phyloP scores from a whole-genome alignment of 2,329 filamentous ascomycete species.

The Neophaeococcomyces mojaviensis region DNA sequence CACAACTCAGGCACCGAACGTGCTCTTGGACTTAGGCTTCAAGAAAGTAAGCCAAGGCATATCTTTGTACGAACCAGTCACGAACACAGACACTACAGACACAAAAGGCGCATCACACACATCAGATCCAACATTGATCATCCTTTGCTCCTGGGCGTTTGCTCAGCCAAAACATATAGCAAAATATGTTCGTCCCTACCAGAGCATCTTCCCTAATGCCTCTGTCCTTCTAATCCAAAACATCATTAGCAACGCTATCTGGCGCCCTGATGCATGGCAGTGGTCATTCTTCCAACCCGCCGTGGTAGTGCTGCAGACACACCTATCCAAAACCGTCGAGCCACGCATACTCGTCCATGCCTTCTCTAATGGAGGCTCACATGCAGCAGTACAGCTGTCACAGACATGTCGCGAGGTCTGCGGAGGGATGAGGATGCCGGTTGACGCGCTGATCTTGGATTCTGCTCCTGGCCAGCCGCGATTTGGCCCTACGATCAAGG shows the following conservation, averaged over 20 bases:
- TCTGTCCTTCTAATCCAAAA: conserved; percentile 43
- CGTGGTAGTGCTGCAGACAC: conserved; percentile 32
- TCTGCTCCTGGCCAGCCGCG: conserved; percentile 20
- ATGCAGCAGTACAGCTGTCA: conserved; percentile 36
- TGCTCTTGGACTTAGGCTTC: neutral
- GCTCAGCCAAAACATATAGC: conserved; percentile 44
- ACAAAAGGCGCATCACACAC: neutral
- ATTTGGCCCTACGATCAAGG: conserved; percentile 1
- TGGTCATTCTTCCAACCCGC: conserved; percentile 33
- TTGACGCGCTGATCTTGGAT: conserved; percentile 46
- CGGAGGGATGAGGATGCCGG: conserved; percentile 27
- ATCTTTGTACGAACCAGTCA: neutral
- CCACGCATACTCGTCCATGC: conserved; percentile 41
- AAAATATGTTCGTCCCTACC: conserved; percentile 45
- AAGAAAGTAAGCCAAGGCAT: conserved; percentile 1
- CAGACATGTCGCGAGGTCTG: conserved; percentile 25
- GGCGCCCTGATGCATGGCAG: conserved; percentile 25
- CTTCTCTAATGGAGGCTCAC: conserved; percentile 49
- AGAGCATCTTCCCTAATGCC: conserved; percentile 38
- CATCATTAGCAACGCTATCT: conserved; percentile 32
- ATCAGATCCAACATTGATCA: conserved; percentile 44
- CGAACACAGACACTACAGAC: neutral
- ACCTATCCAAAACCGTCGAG: conserved; percentile 18
- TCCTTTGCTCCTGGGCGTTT: conserved; percentile 47
- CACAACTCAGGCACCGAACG: neutral